A percentile compares a stretch with the other conserved stretches of the same genome.
Conservation (phyloP, 75 land plant genomes). For the Pinus taeda region DNA sequence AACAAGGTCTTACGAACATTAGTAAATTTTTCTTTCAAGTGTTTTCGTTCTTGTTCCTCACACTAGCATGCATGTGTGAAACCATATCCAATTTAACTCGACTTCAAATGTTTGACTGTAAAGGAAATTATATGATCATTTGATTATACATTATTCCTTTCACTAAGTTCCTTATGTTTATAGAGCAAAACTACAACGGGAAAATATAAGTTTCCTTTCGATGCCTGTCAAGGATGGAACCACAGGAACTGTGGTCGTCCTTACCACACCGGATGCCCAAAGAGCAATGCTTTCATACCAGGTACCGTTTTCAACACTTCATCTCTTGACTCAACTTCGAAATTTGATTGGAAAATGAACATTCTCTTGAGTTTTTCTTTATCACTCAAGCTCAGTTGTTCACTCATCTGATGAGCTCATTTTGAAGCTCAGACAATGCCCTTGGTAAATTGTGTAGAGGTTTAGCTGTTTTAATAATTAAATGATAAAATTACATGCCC, state of each 20-base stretch:
- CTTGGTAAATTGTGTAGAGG: neutral
- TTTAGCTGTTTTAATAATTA: neutral
- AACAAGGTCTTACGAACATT: neutral
- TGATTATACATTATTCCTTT: conserved; percentile 3
- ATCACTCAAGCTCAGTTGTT: neutral
- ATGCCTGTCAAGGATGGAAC: conserved; percentile 82
- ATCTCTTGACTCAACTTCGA: neutral
- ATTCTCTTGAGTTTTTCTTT: neutral
- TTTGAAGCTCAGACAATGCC: conserved; percentile 8
- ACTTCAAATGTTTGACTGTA: conserved; percentile 1
- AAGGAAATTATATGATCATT: neutral
- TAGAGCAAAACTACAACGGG: conserved; percentile 82
- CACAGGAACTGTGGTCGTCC: conserved; percentile 96
- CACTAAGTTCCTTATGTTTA: conserved; percentile 2
- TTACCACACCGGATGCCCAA: conserved; percentile 98
- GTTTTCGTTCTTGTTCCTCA: neutral
- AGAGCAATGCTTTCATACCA: conserved; percentile 98
- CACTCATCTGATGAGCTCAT: neutral
- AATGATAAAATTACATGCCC: neutral
- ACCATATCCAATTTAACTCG: neutral
- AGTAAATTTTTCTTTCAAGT: neutral
- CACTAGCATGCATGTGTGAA: neutral
- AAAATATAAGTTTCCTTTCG: conserved; percentile 88
- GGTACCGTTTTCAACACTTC: conserved; percentile 25
- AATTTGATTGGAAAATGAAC: neutral